A percentile compares a stretch with the other conserved stretches of the same genome.
phyloP scores from a whole-genome alignment of 2,329 filamentous ascomycete species.

The Pseudogymnoascus pannorum region DNA sequence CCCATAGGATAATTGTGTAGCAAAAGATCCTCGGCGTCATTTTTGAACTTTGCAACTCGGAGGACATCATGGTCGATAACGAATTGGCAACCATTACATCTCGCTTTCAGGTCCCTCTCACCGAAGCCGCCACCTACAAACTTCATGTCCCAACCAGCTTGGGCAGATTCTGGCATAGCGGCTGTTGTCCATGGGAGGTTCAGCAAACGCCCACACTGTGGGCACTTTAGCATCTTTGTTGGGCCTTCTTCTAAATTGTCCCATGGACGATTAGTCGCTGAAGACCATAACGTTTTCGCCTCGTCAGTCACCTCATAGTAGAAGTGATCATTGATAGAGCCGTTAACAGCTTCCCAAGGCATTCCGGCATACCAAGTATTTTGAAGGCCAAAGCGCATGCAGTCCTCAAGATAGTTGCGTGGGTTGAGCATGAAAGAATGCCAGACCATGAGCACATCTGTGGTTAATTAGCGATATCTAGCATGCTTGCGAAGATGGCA shows the following conservation, averaged over 20 bases:
- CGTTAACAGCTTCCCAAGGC: conserved; percentile 56
- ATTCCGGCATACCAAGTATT: conserved; percentile 55
- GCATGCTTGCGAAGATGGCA: too few species aligned
- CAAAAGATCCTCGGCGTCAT: conserved; percentile 45
- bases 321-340: conserved; percentile 52
- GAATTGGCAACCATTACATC: too few species aligned
- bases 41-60: conserved; percentile 51
- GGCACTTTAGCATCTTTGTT: conserved; percentile 46
- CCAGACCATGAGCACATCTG: conserved; percentile 77
- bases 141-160: conserved; percentile 29
- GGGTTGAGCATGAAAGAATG: conserved; percentile 75
- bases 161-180: conserved; percentile 26
- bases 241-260: conserved; percentile 47
- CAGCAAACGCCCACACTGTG: too few species aligned
- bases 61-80: conserved; percentile 56
- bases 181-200: conserved; percentile 60
- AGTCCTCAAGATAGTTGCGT: conserved; percentile 65
- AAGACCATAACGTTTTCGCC: conserved; percentile 41
- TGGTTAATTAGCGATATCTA: too few species aligned
- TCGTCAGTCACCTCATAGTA: conserved; percentile 43
- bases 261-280: conserved; percentile 47
- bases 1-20: conserved; percentile 49
- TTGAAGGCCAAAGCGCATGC: conserved; percentile 48
- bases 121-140: conserved; percentile 50
- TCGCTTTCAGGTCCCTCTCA: too few species aligned